Conservation (phyloP, 495 filamentous ascomycete species). For the Penicillium fimorum region DNA sequence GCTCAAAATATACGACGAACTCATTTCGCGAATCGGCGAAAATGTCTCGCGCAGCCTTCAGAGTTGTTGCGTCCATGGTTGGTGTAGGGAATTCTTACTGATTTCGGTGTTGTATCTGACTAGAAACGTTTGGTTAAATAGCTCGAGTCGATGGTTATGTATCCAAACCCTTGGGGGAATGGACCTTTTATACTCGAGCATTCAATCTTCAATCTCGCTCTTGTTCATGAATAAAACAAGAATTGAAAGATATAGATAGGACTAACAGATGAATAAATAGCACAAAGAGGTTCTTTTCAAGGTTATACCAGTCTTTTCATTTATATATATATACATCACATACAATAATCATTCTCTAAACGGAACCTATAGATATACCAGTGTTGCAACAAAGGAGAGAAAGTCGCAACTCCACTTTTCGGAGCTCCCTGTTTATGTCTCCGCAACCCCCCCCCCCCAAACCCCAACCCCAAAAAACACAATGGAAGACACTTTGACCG, state of each 20-base stretch:
- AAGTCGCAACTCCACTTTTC: slow-evolving; percentile 1
- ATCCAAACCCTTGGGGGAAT: background rate
- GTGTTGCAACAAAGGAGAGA: background rate
- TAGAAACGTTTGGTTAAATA: background rate
- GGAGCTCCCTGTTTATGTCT: background rate
- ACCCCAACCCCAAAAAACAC: slow-evolving; percentile 1
- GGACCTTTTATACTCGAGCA: background rate
- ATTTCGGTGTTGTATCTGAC: background rate
- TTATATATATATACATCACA: background rate
- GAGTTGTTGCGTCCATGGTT: background rate
- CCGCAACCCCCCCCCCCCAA: background rate
- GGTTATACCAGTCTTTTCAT: background rate
- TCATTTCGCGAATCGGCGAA: background rate
- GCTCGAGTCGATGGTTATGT: background rate
- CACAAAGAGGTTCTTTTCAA: background rate
- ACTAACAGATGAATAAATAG: background rate
- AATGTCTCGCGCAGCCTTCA: background rate
- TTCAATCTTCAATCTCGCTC: background rate
- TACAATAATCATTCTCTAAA: background rate
- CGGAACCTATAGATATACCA: background rate
- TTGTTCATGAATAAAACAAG: background rate
- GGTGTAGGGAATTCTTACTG: background rate
- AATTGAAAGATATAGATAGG: background rate
- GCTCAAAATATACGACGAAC: background rate
- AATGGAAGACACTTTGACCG: slow-evolving; percentile 9